These are phyloP conservation scores for Albugo laibachii DNA, from an alignment of 352 stramenopile species.

Conservation along the genomic window DNA sequence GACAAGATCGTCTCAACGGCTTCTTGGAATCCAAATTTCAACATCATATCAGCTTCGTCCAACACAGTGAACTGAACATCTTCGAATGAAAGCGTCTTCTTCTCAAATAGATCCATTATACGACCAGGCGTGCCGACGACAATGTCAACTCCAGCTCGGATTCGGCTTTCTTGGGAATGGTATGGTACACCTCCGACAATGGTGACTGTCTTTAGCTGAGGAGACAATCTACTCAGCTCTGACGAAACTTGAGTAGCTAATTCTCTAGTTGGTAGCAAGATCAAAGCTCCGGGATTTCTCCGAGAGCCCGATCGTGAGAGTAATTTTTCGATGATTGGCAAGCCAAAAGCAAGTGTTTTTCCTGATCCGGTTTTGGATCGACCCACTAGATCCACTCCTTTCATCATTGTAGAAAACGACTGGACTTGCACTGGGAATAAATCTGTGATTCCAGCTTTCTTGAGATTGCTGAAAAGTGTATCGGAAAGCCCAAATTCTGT, in stretches of 20 bases:
- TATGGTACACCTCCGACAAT: slow-evolving; percentile 89
- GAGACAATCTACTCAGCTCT: slow-evolving; percentile 67
- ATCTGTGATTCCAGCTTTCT: slow-evolving; percentile 44
- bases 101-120: slow-evolving; percentile 92
- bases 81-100: slow-evolving; percentile 82
- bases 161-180: slow-evolving; percentile 79
- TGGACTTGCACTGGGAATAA: slow-evolving; percentile 68
- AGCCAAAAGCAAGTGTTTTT: slow-evolving; percentile 57
- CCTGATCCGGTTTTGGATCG: slow-evolving; percentile 66
- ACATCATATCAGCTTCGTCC: slow-evolving; percentile 96
- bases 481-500: slow-evolving; percentile 42
- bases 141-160: slow-evolving; percentile 84
- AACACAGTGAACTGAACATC: slow-evolving; percentile 81
- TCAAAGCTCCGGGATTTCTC: slow-evolving; percentile 71
- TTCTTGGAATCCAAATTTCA: slow-evolving; percentile 97
- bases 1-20: slow-evolving; percentile 90
- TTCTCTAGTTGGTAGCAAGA: slow-evolving; percentile 94
- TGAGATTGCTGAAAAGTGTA: slow-evolving; percentile 33
- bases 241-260: slow-evolving; percentile 93
- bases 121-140: slow-evolving; percentile 93
- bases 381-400: slow-evolving; percentile 59
- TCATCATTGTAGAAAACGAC: slow-evolving; percentile 69
- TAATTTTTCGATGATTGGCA: slow-evolving; percentile 65
- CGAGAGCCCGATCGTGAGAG: slow-evolving; percentile 6
- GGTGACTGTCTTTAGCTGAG: slow-evolving; percentile 78